These are phyloP conservation scores for Elaphomyces granulatus DNA, from an alignment of 495 filamentous ascomycete species.

Conservation along the genomic window DNA sequence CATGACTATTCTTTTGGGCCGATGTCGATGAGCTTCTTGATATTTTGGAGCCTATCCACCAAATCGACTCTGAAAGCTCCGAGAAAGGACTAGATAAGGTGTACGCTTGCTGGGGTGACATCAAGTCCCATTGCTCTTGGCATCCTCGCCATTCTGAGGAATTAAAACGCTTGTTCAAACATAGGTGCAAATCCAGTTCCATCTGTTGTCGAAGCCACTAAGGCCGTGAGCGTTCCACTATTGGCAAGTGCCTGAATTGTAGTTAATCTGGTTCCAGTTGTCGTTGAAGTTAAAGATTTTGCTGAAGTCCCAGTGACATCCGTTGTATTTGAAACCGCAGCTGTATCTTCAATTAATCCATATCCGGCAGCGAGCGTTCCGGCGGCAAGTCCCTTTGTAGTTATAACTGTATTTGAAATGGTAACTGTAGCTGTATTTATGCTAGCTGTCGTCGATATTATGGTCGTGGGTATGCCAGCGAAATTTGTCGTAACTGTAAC, in stretches of 20 bases:
- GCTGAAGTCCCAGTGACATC: slow-evolving; percentile 1
- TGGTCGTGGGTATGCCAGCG: background rate
- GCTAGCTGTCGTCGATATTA: background rate
- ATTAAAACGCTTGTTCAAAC: no score
- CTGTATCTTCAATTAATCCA: background rate
- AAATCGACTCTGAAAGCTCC: no score
- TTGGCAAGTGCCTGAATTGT: background rate
- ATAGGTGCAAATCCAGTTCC: no score
- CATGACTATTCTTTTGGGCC: no score
- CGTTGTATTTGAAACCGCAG: slow-evolving; percentile 1
- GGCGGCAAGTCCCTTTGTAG: no score
- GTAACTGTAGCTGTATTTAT: background rate
- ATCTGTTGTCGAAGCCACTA: slow-evolving; percentile 1
- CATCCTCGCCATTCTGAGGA: no score
- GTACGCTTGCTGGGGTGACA: no score
- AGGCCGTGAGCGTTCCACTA: background rate
- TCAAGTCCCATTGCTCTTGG: no score
- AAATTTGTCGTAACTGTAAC: background rate
- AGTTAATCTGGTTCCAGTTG: background rate
- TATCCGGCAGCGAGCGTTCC: background rate
- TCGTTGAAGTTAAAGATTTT: no score
- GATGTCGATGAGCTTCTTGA: no score
- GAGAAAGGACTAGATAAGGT: no score
- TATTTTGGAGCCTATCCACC: no score
- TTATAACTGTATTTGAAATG: background rate